Evolutionary conservation across 768 basidiomycete genomes (phyloP), one percentile per base, ranked within the genome.

Genomic region (Tricholoma bakamatsutake): DNA sequence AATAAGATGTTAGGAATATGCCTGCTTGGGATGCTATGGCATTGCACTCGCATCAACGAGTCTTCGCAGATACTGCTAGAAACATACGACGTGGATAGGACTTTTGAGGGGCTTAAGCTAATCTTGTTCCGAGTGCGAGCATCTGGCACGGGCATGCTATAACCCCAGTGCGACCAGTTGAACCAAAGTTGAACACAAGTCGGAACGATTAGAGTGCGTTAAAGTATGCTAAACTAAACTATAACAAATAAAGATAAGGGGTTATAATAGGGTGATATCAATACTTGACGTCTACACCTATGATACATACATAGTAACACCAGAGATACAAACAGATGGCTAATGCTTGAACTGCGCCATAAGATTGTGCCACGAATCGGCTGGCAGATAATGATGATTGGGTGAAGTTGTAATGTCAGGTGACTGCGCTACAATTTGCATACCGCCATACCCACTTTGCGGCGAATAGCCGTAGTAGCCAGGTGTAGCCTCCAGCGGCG

Each of bases 111-210:
- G 60, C 77, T 82, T 63, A 86, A 66, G 61, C 80, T 80, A 50
- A 85, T 83, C 73, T 81, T 85, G 62, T 73, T 80, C 61, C 84
- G 78, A 55, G 81, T 84, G 66, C 80, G 78, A 60, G 83, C 84
- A 80, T 85, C 84, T 66, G 83, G 83, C 54, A 71, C 80, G 69
- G 82, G 77, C 84, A 84, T 84, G 60, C 69, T 72, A 60, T 47
- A 30, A 28, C n/a, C n/a, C 28, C 10, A 1, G 13, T 43, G 42
- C 28, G 15, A 31, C 28, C 11, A 47, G 30, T 48, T n/a, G 46
- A 24, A 48, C 15, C 8, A n/a, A 28, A 15, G 8, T 47, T 6
- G 34, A 13, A 5, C 13, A 15, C 21, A 45, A 3, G 21, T 24
- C 21, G 21, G 30, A 17, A 31, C 8, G 15, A 31, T 47, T 28